phyloP scores from a whole-genome alignment of 768 basidiomycete species.

The Melanogaster broomeanus region DNA sequence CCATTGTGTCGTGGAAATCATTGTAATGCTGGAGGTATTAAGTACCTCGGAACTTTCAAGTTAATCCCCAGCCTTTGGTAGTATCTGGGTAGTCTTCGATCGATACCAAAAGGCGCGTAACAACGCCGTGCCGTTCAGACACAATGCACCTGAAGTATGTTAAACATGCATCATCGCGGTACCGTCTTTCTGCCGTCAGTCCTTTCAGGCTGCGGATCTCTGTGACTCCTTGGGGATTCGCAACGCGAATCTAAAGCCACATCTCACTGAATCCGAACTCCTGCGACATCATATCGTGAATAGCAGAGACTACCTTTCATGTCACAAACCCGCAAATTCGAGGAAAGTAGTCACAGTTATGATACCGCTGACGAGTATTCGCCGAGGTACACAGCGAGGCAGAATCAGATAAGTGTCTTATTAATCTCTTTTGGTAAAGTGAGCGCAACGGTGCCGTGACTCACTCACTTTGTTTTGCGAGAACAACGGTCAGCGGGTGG shows the following conservation, averaged over 20 bases:
- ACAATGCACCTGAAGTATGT: constrained; percentile 59
- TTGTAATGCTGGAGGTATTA: too few relatives aligned
- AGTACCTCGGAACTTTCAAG: too few relatives aligned
- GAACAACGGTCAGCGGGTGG: too few relatives aligned
- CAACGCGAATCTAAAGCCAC: constrained; percentile 65
- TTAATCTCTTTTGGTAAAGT: too few relatives aligned
- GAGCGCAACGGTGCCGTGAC: too few relatives aligned
- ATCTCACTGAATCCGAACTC: constrained; percentile 55
- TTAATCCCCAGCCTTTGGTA: constrained; percentile 77
- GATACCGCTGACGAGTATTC: too few relatives aligned
- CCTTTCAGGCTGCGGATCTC: constrained; percentile 55
- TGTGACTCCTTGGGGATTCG: constrained; percentile 57
- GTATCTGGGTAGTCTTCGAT: constrained; percentile 76
- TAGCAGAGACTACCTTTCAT: constrained; percentile 75
- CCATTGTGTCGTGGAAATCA: too few relatives aligned
- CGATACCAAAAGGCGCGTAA: constrained; percentile 76
- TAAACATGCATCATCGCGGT: neutral
- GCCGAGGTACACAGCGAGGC: too few relatives aligned
- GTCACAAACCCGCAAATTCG: constrained; percentile 91
- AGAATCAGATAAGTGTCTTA: too few relatives aligned
- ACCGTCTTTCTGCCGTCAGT: constrained; percentile 26
- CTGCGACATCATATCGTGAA: constrained; percentile 47
- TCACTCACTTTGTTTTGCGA: too few relatives aligned
- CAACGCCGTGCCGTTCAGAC: constrained; percentile 68
- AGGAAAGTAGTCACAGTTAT: too few relatives aligned